Evolutionary conservation across 805 yeast species (phyloP).

Genomic region (Starmera amethionina): DNA sequence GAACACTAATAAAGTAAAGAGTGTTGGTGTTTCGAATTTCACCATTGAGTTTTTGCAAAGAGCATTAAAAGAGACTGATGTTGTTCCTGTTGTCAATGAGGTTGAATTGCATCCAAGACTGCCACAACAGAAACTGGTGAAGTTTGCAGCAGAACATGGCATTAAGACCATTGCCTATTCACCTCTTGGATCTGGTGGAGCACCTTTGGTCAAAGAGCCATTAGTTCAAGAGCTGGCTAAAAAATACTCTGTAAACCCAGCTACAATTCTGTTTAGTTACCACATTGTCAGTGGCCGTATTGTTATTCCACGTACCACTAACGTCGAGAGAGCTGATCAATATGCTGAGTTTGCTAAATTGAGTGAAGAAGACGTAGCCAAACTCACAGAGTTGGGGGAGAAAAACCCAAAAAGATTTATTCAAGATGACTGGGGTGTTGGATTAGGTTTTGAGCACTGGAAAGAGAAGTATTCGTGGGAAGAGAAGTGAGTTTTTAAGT

Average conservation of each 20-base stretch:
- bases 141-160: slow-evolving; percentile 41
- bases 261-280: slow-evolving; percentile 54
- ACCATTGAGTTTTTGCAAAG: slow-evolving; percentile 28
- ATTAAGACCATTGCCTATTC: slow-evolving; percentile 48
- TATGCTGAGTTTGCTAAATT: slow-evolving; percentile 28
- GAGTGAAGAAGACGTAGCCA: slow-evolving; percentile 30
- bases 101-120: slow-evolving; percentile 67
- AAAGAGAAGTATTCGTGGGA: neutral
- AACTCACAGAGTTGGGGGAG: slow-evolving; percentile 23
- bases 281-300: slow-evolving; percentile 52
- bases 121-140: slow-evolving; percentile 50
- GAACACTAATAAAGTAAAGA: slow-evolving; percentile 36
- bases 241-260: slow-evolving; percentile 41
- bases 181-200: slow-evolving; percentile 58
- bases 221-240: slow-evolving; percentile 42
- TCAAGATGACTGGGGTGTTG: slow-evolving; percentile 16
- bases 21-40: slow-evolving; percentile 54
- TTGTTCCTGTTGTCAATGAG: slow-evolving; percentile 47
- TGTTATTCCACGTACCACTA: slow-evolving; percentile 63
- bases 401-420: slow-evolving; percentile 22
- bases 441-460: slow-evolving; percentile 12
- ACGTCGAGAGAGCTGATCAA: slow-evolving; percentile 45
- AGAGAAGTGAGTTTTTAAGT: too few species aligned
- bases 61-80: slow-evolving; percentile 31
- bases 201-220: slow-evolving; percentile 49